A percentile compares a stretch with the other conserved stretches of the same genome.
Evolutionary conservation across 306 rosid genomes (phyloP).

Genomic region (Hylodesmum podocarpum): DNA sequence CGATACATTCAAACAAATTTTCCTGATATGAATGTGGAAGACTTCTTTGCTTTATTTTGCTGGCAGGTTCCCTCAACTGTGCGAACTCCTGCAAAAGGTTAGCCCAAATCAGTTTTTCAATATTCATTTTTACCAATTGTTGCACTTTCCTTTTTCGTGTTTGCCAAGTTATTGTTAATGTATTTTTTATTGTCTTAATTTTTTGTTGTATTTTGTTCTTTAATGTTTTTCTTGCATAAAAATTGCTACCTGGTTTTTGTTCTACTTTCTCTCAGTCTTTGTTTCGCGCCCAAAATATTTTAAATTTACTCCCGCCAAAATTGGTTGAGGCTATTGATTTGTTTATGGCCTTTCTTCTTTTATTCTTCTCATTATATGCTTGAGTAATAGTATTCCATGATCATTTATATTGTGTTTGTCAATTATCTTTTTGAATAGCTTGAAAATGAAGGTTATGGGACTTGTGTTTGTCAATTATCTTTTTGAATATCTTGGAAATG

Average conservation of each 20-base stretch:
- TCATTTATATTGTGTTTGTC: background rate
- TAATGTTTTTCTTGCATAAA: background rate
- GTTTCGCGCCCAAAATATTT: background rate
- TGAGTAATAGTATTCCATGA: background rate
- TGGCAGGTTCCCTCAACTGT: conserved; percentile 60
- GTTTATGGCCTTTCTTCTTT: background rate
- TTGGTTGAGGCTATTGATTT: background rate
- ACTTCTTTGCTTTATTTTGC: conserved; percentile 56
- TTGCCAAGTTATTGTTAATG: background rate
- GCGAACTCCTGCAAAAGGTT: conserved; percentile 44
- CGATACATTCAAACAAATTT: conserved; percentile 44
- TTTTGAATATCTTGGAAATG: background rate
- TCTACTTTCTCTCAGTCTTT: background rate
- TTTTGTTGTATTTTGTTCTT: background rate
- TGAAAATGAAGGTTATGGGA: background rate
- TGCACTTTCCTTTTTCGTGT: background rate
- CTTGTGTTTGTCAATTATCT: background rate
- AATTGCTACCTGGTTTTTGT: background rate
- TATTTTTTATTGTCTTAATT: background rate
- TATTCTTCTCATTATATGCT: background rate
- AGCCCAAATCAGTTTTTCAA: conserved; percentile 1
- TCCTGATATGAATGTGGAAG: conserved; percentile 42
- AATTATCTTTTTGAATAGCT: background rate
- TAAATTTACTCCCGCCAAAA: background rate
- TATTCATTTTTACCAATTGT: background rate